A percentile compares a stretch with the other conserved stretches of the same genome.
These are phyloP conservation scores for Aspergillus spinulosporus DNA, from an alignment of 2,329 filamentous ascomycete genomes.

Conservation along the genomic window DNA sequence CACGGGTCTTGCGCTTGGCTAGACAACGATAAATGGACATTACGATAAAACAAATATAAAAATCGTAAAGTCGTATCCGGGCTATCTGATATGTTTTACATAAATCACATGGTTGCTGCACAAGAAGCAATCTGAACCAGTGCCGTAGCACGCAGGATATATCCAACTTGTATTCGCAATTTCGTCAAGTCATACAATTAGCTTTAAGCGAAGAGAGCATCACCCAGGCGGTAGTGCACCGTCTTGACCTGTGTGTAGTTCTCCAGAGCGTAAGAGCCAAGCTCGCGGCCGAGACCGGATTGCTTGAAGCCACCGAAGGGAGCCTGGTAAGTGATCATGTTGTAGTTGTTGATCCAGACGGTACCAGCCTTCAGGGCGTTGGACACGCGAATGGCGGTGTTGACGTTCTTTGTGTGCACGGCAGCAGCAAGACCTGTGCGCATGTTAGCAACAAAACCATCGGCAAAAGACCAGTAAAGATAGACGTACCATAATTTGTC, in stretches of 20 bases:
- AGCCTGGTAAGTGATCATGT: constrained; percentile 57
- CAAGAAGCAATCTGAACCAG: background rate
- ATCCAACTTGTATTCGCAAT: background rate
- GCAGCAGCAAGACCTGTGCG: constrained; percentile 63
- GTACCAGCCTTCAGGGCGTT: constrained; percentile 67
- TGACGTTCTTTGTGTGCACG: constrained; percentile 74
- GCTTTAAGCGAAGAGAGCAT: constrained; percentile 47
- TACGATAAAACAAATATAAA: background rate
- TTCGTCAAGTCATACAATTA: constrained; percentile 20
- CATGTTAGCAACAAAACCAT: background rate
- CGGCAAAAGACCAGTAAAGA: too few species aligned
- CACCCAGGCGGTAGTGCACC: constrained; percentile 44
- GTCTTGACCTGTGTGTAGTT: constrained; percentile 54
- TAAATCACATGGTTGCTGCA: background rate
- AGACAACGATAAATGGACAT: too few species aligned
- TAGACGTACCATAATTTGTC: constrained; percentile 62
- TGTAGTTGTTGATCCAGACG: constrained; percentile 70
- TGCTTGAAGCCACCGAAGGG: constrained; percentile 50
- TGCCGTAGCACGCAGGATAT: background rate
- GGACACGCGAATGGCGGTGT: constrained; percentile 74
- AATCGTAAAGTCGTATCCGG: constrained; percentile 5
- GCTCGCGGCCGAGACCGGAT: constrained; percentile 47
- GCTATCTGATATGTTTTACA: constrained; percentile 9
- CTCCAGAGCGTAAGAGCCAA: constrained; percentile 51
- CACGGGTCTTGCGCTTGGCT: too few species aligned